phyloP scores from a whole-genome alignment of 768 basidiomycete species.

The Tulasnella sp. region DNA sequence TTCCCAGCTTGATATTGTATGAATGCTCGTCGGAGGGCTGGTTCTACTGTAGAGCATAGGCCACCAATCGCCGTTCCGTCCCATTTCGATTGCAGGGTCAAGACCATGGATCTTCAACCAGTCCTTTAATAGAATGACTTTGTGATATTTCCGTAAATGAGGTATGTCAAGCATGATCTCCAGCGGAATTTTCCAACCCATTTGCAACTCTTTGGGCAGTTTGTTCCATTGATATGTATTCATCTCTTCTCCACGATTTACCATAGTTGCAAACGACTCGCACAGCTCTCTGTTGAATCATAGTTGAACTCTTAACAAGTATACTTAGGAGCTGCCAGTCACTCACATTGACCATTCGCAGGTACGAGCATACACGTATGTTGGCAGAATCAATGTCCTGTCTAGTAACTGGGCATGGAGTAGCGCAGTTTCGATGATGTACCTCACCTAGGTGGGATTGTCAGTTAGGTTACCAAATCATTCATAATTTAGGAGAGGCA shows the following conservation, averaged over 20 bases:
- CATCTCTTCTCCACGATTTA: conserved; percentile 4
- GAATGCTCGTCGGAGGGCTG: too few species aligned
- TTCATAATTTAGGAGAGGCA: neutral
- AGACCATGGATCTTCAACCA: conserved; percentile 11
- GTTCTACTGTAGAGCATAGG: too few species aligned
- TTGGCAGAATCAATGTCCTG: conserved; percentile 7
- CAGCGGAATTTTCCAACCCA: conserved; percentile 2
- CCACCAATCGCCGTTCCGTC: conserved; percentile 35
- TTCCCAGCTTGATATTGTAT: too few species aligned
- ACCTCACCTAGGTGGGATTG: conserved; percentile 1
- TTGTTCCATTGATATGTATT: neutral
- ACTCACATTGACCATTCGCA: conserved; percentile 11
- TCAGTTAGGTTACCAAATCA: neutral
- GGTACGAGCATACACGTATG: conserved; percentile 11
- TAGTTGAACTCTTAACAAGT: too few species aligned
- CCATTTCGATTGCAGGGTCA: neutral
- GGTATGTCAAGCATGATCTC: conserved; percentile 11
- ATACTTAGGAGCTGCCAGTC: neutral
- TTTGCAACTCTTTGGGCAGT: neutral
- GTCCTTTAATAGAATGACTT: conserved; percentile 7
- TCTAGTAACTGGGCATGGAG: conserved; percentile 9
- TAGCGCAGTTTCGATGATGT: conserved; percentile 14
- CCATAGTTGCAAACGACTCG: conserved; percentile 2
- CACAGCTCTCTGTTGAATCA: conserved; percentile 12
- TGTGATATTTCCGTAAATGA: neutral